Base-by-base conservation (phyloP, 2,329 filamentous ascomycete species). In the Phoma sp. region DNA sequence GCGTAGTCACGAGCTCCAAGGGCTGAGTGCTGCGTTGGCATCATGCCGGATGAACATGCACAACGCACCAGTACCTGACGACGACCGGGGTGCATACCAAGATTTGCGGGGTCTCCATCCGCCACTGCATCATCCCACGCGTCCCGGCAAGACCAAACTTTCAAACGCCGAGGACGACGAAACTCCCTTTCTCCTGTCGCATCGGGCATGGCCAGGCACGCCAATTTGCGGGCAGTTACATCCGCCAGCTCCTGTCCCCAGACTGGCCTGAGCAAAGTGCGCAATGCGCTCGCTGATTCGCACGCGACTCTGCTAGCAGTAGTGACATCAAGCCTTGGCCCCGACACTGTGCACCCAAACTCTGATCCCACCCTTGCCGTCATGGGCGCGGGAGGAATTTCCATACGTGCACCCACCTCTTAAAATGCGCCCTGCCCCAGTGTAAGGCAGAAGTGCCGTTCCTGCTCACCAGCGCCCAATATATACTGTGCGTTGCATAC, bases 301-400 rank as follows among this genome's bases (percentile, higher is more conserved):
- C 44, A 59, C 56, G 50, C 54, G 52, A 42, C 45, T 33, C 47
- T 47, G 42, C 47, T 47, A 44, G 36, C 57, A 47, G 64, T 57
- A 40, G 67, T 71, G 69, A 68, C 69, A 68, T 70, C 66, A 67
- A 65, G 58, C 41, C 66, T 69, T 69, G 66, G 70, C 69, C 48
- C 25, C 52, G 40, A 60, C 41, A 58, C 45, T 62, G 58, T 62
- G 64, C 54, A 50, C 52, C 64, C 59, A 55, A 58, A 64, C 57
- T 64, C 42, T 55, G 46, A 60, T 65, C 62, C 67, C 70, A 67
- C 64, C 65, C 69, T 69, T 71, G 68, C 69, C 70, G 68, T 71
- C 69, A 71, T 73, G 66, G 62, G 63, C 59, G 64, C 62, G 62
- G 69, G 66, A 56, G 44, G 49, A 62, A 62, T 65, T 58, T 63